Evolutionary conservation across 441 rosid species (phyloP).

Genomic region (Populus hybrid): DNA sequence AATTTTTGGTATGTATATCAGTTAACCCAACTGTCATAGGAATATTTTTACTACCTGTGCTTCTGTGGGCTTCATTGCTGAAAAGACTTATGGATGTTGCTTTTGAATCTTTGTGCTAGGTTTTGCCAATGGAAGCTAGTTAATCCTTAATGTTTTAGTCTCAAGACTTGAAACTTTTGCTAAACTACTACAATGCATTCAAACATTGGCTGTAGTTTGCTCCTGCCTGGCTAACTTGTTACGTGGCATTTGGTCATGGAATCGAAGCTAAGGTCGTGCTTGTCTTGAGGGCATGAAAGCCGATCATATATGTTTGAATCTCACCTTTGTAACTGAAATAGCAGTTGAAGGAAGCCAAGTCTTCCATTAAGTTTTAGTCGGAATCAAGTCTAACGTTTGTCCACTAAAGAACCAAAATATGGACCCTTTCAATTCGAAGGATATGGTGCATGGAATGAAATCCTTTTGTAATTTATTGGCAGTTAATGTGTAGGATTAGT

Average conservation of each 20-base stretch:
- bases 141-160: not conserved
- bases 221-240: not conserved
- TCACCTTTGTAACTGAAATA: not conserved
- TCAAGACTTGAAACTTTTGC: not conserved
- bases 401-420: not conserved
- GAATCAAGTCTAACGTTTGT: not conserved
- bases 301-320: not conserved
- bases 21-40: not conserved
- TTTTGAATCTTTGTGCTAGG: not conserved
- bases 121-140: not conserved
- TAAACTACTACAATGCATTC: not conserved
- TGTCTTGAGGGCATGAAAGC: not conserved
- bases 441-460: not conserved
- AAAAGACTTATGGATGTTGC: conserved; percentile 6
- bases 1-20: conserved; percentile 16
- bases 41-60: conserved; percentile 18
- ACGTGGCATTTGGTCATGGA: not conserved
- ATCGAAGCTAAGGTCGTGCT: not conserved
- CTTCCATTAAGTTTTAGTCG: not conserved
- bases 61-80: conserved; percentile 6
- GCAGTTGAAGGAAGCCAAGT: not conserved
- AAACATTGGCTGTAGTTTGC: not conserved
- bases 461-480: not conserved
- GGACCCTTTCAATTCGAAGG: not conserved
- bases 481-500: not conserved